Base-by-base conservation (phyloP, 495 filamentous ascomycete species). In the Lichenothelia convexa region DNA sequence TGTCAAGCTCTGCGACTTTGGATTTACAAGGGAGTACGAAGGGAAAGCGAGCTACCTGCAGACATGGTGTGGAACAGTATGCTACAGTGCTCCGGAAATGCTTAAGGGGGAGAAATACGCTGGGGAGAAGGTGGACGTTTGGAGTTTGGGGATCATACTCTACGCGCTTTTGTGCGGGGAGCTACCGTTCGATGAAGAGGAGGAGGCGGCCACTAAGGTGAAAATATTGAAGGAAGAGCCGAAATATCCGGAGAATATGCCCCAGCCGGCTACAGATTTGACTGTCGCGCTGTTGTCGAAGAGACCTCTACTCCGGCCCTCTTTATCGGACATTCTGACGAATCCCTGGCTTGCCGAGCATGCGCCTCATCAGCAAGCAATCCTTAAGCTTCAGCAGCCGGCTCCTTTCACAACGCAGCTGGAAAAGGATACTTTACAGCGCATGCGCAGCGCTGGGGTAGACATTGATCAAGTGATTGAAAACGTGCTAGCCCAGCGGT, bases 1-100 rank as follows among this genome's bases (percentile, higher is more conserved):
- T 51, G 89, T 97, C 45, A 97, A 97, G 61, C 65, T 97, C n/a
- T 89, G 85, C 53, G 89, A 97, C 51, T 97, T 97, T 57, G 89
- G 89, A 6, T 97, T 97, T 51, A 97, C 89, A 8, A 67, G 89
- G 40, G 89, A 97, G 56, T 97, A 97, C 54, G 85, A 94, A 51
- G 85, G 85, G 18, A 89, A 87, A 45, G 68, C 85, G 35, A 94
- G 83, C 59, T 89, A 95, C 48, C 58, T 97, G 35, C 89, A 95
- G 54, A 97, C 89, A 1, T 97, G 93, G 55, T 97, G 89, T 57
- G 89, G 89, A 12, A 97, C 89, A 3, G 75, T 97, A 42, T 94
- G 86, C 59, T 97, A 97, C 57, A 92, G 83, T 41, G 89, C 89
- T 5, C 89, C 89, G 2, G 89, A 97, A 53, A 95, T 97, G 89